phyloP scores from a whole-genome alignment of 352 stramenopile genomes.

The Thraustochytrium striatum region DNA sequence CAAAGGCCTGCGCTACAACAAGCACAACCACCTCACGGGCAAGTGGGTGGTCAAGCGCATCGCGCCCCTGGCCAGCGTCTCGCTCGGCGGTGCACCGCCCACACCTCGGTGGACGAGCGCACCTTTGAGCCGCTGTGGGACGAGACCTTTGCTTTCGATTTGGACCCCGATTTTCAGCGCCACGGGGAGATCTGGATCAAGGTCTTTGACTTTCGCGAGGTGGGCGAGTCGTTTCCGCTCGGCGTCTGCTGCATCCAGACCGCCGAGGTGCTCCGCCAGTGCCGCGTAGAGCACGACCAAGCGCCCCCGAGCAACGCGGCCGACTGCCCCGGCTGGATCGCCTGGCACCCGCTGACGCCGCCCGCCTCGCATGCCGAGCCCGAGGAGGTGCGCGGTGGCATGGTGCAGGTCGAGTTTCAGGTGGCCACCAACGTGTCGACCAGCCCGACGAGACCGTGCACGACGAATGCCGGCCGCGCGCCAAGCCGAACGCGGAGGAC shows the following conservation, averaged over 20 bases:
- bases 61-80: conserved; percentile 37
- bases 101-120: conserved; percentile 39
- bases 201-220: conserved; percentile 45
- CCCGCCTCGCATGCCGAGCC: neutral
- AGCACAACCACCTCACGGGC: conserved; percentile 14
- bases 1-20: conserved; percentile 5
- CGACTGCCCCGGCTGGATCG: conserved; percentile 5
- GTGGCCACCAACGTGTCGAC: conserved; percentile 34
- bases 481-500: neutral
- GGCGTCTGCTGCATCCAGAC: conserved; percentile 22
- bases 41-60: conserved; percentile 30
- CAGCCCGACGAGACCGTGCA: conserved; percentile 13
- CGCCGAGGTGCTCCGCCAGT: neutral
- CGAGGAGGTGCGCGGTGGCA: conserved; percentile 29
- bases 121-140: conserved; percentile 28
- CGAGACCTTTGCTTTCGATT: conserved; percentile 16
- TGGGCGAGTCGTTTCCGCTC: conserved; percentile 37
- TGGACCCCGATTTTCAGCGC: conserved; percentile 9
- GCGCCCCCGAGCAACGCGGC: neutral
- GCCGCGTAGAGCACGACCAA: neutral
- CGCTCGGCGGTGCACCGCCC: conserved; percentile 3
- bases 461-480: conserved; percentile 21
- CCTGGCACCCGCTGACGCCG: conserved; percentile 39
- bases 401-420: conserved; percentile 38
- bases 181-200: conserved; percentile 46